Percentiles rank a stretch among this genome's conserved stretches.
phyloP scores from a whole-genome alignment of 306 rosid species.

The Castanospermum australe region DNA sequence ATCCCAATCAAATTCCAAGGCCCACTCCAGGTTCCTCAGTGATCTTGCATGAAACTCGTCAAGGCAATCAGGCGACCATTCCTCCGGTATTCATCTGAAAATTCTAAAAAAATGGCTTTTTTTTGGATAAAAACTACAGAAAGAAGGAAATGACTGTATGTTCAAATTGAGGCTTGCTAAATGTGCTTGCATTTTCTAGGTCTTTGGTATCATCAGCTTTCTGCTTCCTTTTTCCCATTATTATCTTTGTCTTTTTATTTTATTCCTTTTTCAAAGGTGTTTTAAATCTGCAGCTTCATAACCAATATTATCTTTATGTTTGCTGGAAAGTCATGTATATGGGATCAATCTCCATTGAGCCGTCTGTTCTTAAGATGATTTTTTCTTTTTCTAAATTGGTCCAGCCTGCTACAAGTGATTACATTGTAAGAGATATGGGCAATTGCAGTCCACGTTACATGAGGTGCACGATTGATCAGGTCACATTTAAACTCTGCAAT shows the following conservation, averaged over 20 bases:
- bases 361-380: constrained; percentile 18
- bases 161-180: constrained; percentile 1
- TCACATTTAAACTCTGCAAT: constrained; percentile 29
- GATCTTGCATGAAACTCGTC: constrained; percentile 85
- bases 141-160: constrained; percentile 9
- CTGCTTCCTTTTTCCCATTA: background rate
- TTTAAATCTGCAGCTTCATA: too few relatives aligned
- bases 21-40: constrained; percentile 83
- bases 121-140: background rate
- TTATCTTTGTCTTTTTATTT: background rate
- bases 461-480: constrained; percentile 99
- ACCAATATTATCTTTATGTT: too few relatives aligned
- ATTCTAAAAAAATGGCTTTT: background rate
- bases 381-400: constrained; percentile 18
- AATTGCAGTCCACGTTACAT: constrained; percentile 99
- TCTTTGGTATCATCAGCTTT: constrained; percentile 19
- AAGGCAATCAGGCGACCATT: constrained; percentile 83
- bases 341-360: too few relatives aligned
- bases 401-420: constrained; percentile 97
- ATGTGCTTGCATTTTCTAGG: constrained; percentile 21
- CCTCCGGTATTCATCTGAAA: constrained; percentile 76
- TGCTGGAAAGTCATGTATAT: too few relatives aligned
- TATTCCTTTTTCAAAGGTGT: background rate
- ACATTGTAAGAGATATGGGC: constrained; percentile 81
- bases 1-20: constrained; percentile 97